Conservation (phyloP, 208 protist species). For the Phytomonas sp. region DNA sequence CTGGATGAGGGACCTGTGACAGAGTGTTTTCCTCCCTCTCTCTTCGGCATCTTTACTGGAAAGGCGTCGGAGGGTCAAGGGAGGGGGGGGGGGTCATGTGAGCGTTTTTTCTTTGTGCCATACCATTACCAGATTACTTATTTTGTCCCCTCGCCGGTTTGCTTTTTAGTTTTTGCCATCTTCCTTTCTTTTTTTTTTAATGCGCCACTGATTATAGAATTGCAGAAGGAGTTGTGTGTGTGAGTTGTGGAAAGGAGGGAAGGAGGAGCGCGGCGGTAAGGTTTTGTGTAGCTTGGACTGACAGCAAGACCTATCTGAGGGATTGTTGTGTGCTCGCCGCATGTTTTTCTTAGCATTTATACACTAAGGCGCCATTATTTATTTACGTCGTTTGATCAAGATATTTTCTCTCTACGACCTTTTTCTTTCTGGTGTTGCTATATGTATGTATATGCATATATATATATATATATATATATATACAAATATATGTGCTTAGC, state of each 20-base stretch:
- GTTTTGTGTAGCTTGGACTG: not conserved
- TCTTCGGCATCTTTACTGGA: slow-evolving; percentile 9
- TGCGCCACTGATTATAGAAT: not conserved
- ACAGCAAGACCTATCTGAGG: not conserved
- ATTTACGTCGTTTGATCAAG: not conserved
- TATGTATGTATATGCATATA: no score
- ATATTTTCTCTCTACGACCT: not conserved
- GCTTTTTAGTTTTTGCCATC: slow-evolving; percentile 10
- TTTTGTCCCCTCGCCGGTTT: not conserved
- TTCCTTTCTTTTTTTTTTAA: slow-evolving; percentile 2
- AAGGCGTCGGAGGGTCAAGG: no score
- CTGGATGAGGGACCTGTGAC: no score
- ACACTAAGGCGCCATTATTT: not conserved
- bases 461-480: not conserved
- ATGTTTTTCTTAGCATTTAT: not conserved
- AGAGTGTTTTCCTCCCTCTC: slow-evolving; percentile 5
- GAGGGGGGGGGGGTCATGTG: not conserved
- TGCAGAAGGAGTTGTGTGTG: not conserved
- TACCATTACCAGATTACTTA: not conserved
- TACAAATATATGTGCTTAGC: not conserved
- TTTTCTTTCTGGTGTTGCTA: not conserved
- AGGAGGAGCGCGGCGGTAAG: not conserved
- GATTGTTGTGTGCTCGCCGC: not conserved
- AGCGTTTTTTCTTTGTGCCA: slow-evolving; percentile 1
- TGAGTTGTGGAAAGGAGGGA: not conserved